Evolutionary conservation across 176 grass and related monocot genomes (phyloP).

Genomic region (Oryza nivara): DNA sequence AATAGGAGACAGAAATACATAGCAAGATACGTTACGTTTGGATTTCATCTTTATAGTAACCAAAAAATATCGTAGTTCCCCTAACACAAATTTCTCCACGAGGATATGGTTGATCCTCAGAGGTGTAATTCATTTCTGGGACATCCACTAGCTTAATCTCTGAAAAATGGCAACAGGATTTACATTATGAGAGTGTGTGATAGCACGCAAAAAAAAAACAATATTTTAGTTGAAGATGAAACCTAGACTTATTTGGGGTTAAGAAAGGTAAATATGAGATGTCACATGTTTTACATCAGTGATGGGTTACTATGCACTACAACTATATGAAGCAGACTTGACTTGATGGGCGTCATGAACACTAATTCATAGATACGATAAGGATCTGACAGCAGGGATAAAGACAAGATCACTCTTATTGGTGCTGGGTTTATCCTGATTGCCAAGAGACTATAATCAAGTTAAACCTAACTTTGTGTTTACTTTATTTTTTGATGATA

Average conservation of each 20-base stretch:
- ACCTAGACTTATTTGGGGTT: background rate
- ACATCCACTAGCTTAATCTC: conserved; percentile 98
- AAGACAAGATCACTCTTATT: too few species aligned
- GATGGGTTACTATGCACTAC: conserved; percentile 16
- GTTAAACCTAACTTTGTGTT: too few species aligned
- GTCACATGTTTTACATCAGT: background rate
- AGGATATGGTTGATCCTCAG: conserved; percentile 86
- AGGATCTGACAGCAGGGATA: too few species aligned
- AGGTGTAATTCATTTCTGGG: conserved; percentile 97
- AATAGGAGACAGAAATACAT: background rate
- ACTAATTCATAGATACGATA: too few species aligned
- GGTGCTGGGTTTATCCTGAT: too few species aligned
- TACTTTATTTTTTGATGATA: too few species aligned
- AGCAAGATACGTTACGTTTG: conserved; percentile 66
- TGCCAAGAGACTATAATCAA: too few species aligned
- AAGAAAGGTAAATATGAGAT: background rate
- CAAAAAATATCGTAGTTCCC: conserved; percentile 71
- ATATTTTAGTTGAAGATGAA: background rate
- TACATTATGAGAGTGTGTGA: conserved; percentile 19
- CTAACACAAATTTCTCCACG: conserved; percentile 98
- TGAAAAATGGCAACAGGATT: conserved; percentile 44
- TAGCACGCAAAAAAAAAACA: background rate
- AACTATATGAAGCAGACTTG: conserved; percentile 7
- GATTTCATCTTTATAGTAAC: conserved; percentile 89
- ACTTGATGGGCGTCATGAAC: too few species aligned